phyloP scores from a whole-genome alignment of 1,284 basidiomycete species.

The Apiotrichum laibachii region DNA sequence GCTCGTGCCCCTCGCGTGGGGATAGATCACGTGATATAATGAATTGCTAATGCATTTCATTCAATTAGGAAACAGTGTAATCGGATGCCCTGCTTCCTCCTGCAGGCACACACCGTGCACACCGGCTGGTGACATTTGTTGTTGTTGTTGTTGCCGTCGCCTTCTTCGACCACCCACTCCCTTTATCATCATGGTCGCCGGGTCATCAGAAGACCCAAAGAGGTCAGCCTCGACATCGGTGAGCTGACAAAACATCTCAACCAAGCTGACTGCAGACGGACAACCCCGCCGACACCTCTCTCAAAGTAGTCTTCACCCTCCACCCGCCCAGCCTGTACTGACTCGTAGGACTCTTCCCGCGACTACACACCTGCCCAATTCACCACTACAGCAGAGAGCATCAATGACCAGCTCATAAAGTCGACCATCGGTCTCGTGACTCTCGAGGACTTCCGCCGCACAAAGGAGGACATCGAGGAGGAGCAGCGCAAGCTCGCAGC shows the following conservation, averaged over 20 bases:
- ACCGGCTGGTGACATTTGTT: too few species aligned
- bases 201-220: not conserved
- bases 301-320: slow-evolving; percentile 22
- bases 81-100: too few species aligned
- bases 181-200: not conserved
- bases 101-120: too few species aligned
- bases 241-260: not conserved
- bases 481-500: slow-evolving; percentile 87
- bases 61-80: not conserved
- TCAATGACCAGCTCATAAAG: slow-evolving; percentile 91
- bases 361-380: slow-evolving; percentile 82
- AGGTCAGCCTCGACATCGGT: not conserved
- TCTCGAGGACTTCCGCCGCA: slow-evolving; percentile 88
- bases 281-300: slow-evolving; percentile 34
- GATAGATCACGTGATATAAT: not conserved
- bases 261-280: slow-evolving; percentile 23
- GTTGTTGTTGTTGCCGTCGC: too few species aligned
- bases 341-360: slow-evolving; percentile 52
- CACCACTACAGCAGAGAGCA: slow-evolving; percentile 86
- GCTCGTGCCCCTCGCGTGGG: not conserved
- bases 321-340: not conserved
- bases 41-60: not conserved
- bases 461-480: slow-evolving; percentile 85
- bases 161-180: too few species aligned
- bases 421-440: slow-evolving; percentile 90